These are phyloP conservation scores for Grigorovia humatica DNA, from an alignment of 805 yeast genomes.

Conservation along the genomic window DNA sequence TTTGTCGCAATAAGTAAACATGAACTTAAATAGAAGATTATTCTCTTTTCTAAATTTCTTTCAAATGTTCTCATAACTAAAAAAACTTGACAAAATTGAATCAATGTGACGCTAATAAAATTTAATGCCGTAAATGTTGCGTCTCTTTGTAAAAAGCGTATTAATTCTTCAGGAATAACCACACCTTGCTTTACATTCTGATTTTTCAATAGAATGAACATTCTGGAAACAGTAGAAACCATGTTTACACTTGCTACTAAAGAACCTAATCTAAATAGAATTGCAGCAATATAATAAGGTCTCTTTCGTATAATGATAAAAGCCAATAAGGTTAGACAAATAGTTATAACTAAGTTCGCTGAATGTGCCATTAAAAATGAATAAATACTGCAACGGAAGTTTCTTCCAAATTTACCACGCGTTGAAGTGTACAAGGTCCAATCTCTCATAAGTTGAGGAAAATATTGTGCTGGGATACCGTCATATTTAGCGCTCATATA, in stretches of 20 bases:
- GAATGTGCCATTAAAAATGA: conserved; percentile 54
- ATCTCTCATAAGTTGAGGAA: conserved; percentile 29
- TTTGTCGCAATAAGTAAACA: conserved; percentile 46
- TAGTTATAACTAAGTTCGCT: conserved; percentile 53
- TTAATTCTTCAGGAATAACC: conserved; percentile 16
- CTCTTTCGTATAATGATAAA: conserved; percentile 55
- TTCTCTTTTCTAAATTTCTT: conserved; percentile 56
- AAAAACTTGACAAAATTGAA: conserved; percentile 62
- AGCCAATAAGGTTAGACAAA: conserved; percentile 52
- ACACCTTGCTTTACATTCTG: conserved; percentile 36
- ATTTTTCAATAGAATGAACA: conserved; percentile 35
- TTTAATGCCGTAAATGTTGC: conserved; percentile 45
- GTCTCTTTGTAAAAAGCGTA: conserved; percentile 33
- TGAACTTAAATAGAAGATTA: conserved; percentile 50
- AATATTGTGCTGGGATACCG: conserved; percentile 31
- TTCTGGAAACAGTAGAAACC: conserved; percentile 37
- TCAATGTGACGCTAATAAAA: conserved; percentile 43
- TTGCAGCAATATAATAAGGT: conserved; percentile 37
- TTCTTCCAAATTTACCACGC: conserved; percentile 29
- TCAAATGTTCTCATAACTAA: conserved; percentile 58
- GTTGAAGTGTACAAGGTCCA: conserved; percentile 38
- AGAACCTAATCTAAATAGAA: conserved; percentile 33
- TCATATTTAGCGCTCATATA: conserved; percentile 28
- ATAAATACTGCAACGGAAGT: conserved; percentile 46
- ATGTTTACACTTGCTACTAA: conserved; percentile 46